Conservation (phyloP, 495 filamentous ascomycete genomes). For the Lichenothelia convexa region DNA sequence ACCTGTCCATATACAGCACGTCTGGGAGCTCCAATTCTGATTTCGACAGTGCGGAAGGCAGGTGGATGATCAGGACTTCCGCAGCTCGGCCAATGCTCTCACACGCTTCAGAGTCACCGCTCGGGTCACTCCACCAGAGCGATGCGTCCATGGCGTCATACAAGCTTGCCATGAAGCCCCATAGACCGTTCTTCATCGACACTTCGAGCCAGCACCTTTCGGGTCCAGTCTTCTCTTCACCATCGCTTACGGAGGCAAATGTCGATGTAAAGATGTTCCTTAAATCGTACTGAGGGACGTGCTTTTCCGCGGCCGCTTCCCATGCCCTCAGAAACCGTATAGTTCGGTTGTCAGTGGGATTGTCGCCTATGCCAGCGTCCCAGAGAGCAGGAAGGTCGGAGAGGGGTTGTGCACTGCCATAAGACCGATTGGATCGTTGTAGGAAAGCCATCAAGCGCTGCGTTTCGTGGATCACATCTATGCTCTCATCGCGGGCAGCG, state of each 20-base stretch:
- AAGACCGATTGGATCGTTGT: conserved; percentile 8
- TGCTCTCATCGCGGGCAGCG: conserved; percentile 1
- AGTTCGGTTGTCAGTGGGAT: not conserved
- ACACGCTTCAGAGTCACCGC: not conserved
- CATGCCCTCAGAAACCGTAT: not conserved
- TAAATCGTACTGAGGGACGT: not conserved
- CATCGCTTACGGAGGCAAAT: not conserved
- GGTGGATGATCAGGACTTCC: not conserved
- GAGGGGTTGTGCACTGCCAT: conserved; percentile 7
- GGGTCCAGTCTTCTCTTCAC: not conserved
- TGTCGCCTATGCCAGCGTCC: not conserved
- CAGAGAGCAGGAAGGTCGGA: conserved; percentile 1
- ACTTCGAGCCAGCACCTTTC: not conserved
- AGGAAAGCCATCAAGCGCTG: conserved; percentile 16
- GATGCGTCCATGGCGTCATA: not conserved
- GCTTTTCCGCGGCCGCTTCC: not conserved
- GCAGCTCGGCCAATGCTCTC: not conserved
- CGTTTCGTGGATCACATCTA: conserved; percentile 7
- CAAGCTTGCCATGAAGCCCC: not conserved
- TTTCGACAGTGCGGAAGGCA: not conserved
- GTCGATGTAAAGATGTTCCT: not conserved
- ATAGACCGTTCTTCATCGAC: not conserved
- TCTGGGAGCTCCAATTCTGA: not conserved
- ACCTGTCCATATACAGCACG: conserved; percentile 8
- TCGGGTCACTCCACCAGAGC: not conserved